These are phyloP conservation scores for Trichocomaceae sp. DNA, from an alignment of 2,329 filamentous ascomycete genomes.

Conservation along the genomic window DNA sequence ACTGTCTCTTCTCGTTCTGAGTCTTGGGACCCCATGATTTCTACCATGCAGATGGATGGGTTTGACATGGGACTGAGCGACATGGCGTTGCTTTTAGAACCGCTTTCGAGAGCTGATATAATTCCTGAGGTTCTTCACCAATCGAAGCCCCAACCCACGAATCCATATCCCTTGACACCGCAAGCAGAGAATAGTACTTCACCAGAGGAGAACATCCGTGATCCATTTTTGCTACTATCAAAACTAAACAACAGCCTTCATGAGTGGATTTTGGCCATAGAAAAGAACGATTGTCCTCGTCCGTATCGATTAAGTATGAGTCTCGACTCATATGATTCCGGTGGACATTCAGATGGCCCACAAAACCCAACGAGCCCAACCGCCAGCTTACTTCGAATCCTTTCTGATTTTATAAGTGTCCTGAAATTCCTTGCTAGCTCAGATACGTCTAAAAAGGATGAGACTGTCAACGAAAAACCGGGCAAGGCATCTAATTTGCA, in stretches of 20 bases:
- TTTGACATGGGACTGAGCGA: neutral
- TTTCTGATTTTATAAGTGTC: neutral
- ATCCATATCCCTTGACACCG: neutral
- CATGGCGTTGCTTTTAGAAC: neutral
- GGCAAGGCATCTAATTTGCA: neutral
- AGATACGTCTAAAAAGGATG: neutral
- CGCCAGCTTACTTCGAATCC: neutral
- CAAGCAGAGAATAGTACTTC: neutral
- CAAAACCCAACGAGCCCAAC: neutral
- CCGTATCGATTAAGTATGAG: neutral
- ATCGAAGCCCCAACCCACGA: neutral
- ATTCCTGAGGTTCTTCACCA: neutral
- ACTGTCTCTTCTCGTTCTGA: neutral
- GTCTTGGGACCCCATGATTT: conserved; percentile 3
- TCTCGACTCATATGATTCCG: neutral
- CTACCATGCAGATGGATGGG: neutral
- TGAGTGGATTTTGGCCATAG: neutral
- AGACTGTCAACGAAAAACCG: neutral
- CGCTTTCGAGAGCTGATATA: neutral
- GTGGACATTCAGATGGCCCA: neutral
- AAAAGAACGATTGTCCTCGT: neutral
- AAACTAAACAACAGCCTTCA: neutral
- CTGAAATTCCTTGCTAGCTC: neutral
- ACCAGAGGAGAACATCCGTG: neutral
- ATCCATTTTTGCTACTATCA: neutral